Conservation (phyloP, 1,284 basidiomycete species). For the Melampsora larici-populina region DNA sequence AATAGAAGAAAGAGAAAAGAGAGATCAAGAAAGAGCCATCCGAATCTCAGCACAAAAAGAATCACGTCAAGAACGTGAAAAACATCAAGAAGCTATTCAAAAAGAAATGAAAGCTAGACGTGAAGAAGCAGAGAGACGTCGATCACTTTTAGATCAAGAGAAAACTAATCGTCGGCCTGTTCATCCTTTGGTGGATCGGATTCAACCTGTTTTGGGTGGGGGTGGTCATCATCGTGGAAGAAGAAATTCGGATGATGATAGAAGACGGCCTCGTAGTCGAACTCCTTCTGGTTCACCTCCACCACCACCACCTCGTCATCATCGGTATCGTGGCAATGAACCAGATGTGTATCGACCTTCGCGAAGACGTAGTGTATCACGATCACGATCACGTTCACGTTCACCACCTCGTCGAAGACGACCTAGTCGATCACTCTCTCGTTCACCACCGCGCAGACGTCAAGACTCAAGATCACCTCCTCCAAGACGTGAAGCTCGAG, state of each 20-base stretch:
- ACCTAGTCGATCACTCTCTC: background rate
- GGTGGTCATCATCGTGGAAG: background rate
- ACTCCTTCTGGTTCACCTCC: constrained; percentile 1
- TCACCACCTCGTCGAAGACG: background rate
- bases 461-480: background rate
- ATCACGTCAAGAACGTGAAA: background rate
- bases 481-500: background rate
- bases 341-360: background rate
- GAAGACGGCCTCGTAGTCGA: background rate
- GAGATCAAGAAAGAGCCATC: constrained; percentile 5
- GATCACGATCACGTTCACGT: background rate
- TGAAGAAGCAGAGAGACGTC: constrained; percentile 4
- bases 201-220: background rate
- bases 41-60: background rate
- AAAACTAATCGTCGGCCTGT: background rate
- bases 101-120: background rate
- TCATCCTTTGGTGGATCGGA: background rate
- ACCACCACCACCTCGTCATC: background rate
- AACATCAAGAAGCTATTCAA: background rate
- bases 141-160: background rate
- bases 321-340: background rate
- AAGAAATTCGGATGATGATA: background rate
- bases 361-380: background rate
- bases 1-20: constrained; percentile 22
- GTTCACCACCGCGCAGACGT: background rate